These are phyloP conservation scores for Aspergillus wentii DNA, from an alignment of 495 filamentous ascomycete species.

Conservation along the genomic window DNA sequence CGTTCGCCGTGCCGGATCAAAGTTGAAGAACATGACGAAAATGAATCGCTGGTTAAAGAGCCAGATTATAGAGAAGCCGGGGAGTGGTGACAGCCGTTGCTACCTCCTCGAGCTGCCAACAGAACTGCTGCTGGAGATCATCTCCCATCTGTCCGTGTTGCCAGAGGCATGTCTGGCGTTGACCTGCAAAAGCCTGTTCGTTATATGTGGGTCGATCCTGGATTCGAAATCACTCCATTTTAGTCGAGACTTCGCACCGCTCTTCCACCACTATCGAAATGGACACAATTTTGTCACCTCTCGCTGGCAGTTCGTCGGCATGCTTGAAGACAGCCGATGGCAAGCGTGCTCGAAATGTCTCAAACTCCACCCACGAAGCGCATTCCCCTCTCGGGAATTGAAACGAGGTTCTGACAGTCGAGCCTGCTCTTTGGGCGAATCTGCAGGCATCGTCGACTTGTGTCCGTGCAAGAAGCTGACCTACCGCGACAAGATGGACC, in stretches of 20 bases:
- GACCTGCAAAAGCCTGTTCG: constrained; percentile 39
- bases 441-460: constrained; percentile 40
- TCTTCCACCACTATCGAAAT: constrained; percentile 43
- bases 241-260: constrained; percentile 38
- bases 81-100: constrained; percentile 19
- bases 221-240: constrained; percentile 35
- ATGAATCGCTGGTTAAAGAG: constrained; percentile 27
- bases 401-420: constrained; percentile 32
- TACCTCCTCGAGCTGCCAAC: constrained; percentile 40
- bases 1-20: constrained; percentile 27
- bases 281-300: constrained; percentile 35
- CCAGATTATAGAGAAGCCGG: constrained; percentile 11
- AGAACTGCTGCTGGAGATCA: constrained; percentile 38
- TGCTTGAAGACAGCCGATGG: constrained; percentile 37
- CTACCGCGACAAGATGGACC: constrained; percentile 37
- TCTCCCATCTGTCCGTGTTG: constrained; percentile 32
- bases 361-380: constrained; percentile 36
- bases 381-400: constrained; percentile 32
- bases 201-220: constrained; percentile 32
- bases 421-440: constrained; percentile 33
- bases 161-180: constrained; percentile 39
- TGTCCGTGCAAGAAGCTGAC: constrained; percentile 47
- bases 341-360: constrained; percentile 39
- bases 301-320: constrained; percentile 38
- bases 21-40: constrained; percentile 26